Evolutionary conservation across 2,329 filamentous ascomycete species (phyloP).

Genomic region (Colletotrichum paranaense): DNA sequence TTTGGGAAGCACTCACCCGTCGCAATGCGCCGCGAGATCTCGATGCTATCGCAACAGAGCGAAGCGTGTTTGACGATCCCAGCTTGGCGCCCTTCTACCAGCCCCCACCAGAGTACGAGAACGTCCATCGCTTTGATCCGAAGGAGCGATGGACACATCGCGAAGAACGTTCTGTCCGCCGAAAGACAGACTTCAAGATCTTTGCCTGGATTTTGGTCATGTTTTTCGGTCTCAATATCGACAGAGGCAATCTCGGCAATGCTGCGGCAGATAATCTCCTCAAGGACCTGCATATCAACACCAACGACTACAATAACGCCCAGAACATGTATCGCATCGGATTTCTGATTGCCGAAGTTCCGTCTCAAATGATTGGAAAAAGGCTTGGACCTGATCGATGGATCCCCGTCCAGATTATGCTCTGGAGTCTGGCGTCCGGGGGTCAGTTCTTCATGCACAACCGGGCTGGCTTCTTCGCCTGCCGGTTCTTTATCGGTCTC

Average conservation of each 20-base stretch:
- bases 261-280: slow-evolving; percentile 50
- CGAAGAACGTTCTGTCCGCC: background rate
- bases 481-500: slow-evolving; percentile 54
- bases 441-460: slow-evolving; percentile 46
- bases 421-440: slow-evolving; percentile 48
- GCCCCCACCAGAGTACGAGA: background rate
- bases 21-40: background rate
- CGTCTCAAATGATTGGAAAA: slow-evolving; percentile 63
- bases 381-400: slow-evolving; percentile 60
- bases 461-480: slow-evolving; percentile 45
- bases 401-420: slow-evolving; percentile 58
- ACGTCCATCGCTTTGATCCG: background rate
- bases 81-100: background rate
- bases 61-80: background rate
- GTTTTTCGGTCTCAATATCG: slow-evolving; percentile 50
- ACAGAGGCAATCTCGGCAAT: slow-evolving; percentile 49
- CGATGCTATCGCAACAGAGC: background rate
- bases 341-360: slow-evolving; percentile 64
- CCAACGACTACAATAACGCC: slow-evolving; percentile 58
- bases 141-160: background rate
- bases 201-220: slow-evolving; percentile 46
- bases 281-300: slow-evolving; percentile 44
- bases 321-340: slow-evolving; percentile 60
- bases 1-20: background rate
- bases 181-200: slow-evolving; percentile 45